Evolutionary conservation across 192 early-diverging fungal species (phyloP).

Genomic region (Coemansia sp.): DNA sequence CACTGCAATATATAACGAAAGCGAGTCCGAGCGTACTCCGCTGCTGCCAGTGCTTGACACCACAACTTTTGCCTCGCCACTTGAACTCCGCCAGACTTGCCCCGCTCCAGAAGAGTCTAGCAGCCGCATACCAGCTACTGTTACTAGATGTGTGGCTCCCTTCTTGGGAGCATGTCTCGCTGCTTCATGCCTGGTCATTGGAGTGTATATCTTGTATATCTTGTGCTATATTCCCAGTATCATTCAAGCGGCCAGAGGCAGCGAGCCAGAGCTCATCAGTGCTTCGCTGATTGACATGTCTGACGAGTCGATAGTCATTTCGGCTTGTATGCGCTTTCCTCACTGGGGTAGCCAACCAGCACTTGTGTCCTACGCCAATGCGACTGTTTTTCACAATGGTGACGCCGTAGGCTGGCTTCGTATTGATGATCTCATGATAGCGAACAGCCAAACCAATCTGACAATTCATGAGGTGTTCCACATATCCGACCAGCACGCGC

Average conservation of each 20-base stretch:
- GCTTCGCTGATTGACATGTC: constrained; percentile 34
- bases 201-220: constrained; percentile 44
- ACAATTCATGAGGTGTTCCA: constrained; percentile 35
- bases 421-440: constrained; percentile 22
- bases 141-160: constrained; percentile 9
- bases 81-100: not conserved
- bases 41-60: not conserved
- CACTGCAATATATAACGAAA: not conserved
- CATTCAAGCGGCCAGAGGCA: constrained; percentile 12
- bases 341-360: constrained; percentile 12
- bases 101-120: not conserved
- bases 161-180: constrained; percentile 31
- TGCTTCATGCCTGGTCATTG: constrained; percentile 21
- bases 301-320: constrained; percentile 27
- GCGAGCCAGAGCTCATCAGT: constrained; percentile 23
- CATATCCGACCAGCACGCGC: constrained; percentile 28
- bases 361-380: constrained; percentile 30
- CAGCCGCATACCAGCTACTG: not conserved
- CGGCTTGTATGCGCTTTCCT: constrained; percentile 32
- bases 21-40: not conserved
- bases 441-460: constrained; percentile 10
- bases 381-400: constrained; percentile 34
- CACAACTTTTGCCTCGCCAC: not conserved
- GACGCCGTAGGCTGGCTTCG: constrained; percentile 37
- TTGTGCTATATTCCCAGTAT: constrained; percentile 27